phyloP scores from a whole-genome alignment of 179 eudicot genomes.

The Patellifolia procumbens region DNA sequence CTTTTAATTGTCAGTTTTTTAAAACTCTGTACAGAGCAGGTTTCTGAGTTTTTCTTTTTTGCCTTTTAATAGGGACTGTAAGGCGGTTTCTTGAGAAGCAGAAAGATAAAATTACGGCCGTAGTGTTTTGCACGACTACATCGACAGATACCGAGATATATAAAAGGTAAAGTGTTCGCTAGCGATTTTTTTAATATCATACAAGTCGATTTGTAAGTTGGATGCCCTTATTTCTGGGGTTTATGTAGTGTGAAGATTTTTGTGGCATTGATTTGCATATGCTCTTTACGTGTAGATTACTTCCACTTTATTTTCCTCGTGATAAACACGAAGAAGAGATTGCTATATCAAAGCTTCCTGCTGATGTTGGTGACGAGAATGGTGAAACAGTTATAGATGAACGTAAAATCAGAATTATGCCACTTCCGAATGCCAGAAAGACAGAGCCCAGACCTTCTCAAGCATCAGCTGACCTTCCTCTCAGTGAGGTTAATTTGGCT shows the following conservation, averaged over 20 bases:
- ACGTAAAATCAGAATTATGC: conserved; percentile 92
- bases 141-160: conserved; percentile 89
- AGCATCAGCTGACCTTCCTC: conserved; percentile 63
- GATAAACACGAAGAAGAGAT: conserved; percentile 93
- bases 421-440: conserved; percentile 74
- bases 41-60: conserved; percentile 15
- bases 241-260: background rate
- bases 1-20: background rate
- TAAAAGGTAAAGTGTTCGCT: conserved; percentile 55
- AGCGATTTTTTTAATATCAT: background rate
- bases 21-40: background rate
- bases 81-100: conserved; percentile 96
- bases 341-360: conserved; percentile 88
- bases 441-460: conserved; percentile 53
- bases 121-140: conserved; percentile 83
- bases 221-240: background rate
- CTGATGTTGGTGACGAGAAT: conserved; percentile 99
- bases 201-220: background rate
- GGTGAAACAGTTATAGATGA: conserved; percentile 92
- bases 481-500: conserved; percentile 58
- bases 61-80: conserved; percentile 69
- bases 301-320: conserved; percentile 96
- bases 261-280: conserved; percentile 1
- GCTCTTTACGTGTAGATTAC: conserved; percentile 52
- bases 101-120: conserved; percentile 71